These are phyloP conservation scores for Monilinia polystroma DNA, from an alignment of 2,329 filamentous ascomycete genomes.

Conservation along the genomic window DNA sequence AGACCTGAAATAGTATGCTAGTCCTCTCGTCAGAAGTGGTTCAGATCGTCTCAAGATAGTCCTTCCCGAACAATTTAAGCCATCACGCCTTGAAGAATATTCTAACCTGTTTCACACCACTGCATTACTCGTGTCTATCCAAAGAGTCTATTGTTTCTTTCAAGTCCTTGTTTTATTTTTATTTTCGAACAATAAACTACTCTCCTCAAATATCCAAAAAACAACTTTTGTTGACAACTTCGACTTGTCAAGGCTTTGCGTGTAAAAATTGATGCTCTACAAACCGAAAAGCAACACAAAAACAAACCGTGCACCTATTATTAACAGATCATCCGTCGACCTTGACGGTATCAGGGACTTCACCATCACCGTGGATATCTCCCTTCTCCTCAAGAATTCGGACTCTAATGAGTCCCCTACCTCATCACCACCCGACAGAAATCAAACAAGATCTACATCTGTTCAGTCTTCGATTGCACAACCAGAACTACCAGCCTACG, in stretches of 20 bases:
- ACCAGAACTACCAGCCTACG: conserved; percentile 33
- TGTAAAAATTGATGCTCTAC: conserved; percentile 22
- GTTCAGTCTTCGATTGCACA: conserved; percentile 34
- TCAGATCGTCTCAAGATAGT: conserved; percentile 38
- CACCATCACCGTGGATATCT: conserved; percentile 90
- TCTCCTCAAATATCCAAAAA: conserved; percentile 25
- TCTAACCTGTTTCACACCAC: conserved; percentile 36
- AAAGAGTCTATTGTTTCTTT: conserved; percentile 27
- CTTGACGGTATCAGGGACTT: conserved; percentile 40
- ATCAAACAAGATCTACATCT: conserved; percentile 35
- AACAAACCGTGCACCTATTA: conserved; percentile 27
- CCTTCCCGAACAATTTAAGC: conserved; percentile 31
- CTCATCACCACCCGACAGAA: conserved; percentile 45
- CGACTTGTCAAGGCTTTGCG: conserved; percentile 27
- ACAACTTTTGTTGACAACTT: conserved; percentile 27
- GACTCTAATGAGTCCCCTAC: conserved; percentile 69
- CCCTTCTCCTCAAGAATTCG: conserved; percentile 75
- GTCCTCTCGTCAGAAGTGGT: conserved; percentile 35
- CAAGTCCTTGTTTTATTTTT: conserved; percentile 24
- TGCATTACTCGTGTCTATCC: conserved; percentile 32
- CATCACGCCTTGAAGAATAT: conserved; percentile 29
- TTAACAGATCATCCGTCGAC: conserved; percentile 40
- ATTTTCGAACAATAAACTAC: conserved; percentile 23
- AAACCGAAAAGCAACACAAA: conserved; percentile 14
- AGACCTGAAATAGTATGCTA: conserved; percentile 42